Evolutionary conservation across 768 basidiomycete genomes (phyloP).

Genomic region (Lentinula lateritia): DNA sequence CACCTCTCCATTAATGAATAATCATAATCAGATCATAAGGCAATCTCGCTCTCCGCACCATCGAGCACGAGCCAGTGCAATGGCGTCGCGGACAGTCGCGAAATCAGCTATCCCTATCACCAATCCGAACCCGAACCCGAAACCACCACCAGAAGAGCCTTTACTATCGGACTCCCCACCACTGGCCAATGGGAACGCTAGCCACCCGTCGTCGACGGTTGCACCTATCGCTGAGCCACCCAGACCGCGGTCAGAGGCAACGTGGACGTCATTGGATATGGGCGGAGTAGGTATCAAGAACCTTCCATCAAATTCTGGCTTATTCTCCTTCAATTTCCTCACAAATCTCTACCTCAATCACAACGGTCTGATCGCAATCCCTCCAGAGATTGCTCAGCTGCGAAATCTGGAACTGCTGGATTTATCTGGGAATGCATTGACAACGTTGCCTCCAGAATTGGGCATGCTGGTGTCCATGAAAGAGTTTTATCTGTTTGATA

Average conservation of each 20-base stretch:
- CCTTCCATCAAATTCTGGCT: slow-evolving; percentile 67
- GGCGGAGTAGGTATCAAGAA: slow-evolving; percentile 93
- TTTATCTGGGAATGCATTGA: slow-evolving; percentile 82
- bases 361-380: slow-evolving; percentile 75
- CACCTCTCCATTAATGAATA: slow-evolving; percentile 13
- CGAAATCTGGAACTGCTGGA: slow-evolving; percentile 87
- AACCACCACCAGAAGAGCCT: slow-evolving; percentile 27
- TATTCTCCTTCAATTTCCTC: slow-evolving; percentile 89
- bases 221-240: slow-evolving; percentile 67
- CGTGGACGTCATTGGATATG: slow-evolving; percentile 93
- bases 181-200: slow-evolving; percentile 11
- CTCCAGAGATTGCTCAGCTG: slow-evolving; percentile 78
- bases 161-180: slow-evolving; percentile 19
- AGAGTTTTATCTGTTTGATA: slow-evolving; percentile 95
- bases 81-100: slow-evolving; percentile 82
- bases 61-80: slow-evolving; percentile 90
- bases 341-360: slow-evolving; percentile 95
- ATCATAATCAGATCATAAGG: slow-evolving; percentile 62
- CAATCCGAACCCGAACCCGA: slow-evolving; percentile 87
- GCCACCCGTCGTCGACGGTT: slow-evolving; percentile 71
- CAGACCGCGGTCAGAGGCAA: slow-evolving; percentile 66
- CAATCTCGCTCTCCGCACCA: slow-evolving; percentile 87
- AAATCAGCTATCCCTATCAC: slow-evolving; percentile 90
- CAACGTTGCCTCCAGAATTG: slow-evolving; percentile 75
- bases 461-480: slow-evolving; percentile 87